Base-by-base conservation (phyloP, 306 rosid species). In the Phaseolus lunatus region DNA sequence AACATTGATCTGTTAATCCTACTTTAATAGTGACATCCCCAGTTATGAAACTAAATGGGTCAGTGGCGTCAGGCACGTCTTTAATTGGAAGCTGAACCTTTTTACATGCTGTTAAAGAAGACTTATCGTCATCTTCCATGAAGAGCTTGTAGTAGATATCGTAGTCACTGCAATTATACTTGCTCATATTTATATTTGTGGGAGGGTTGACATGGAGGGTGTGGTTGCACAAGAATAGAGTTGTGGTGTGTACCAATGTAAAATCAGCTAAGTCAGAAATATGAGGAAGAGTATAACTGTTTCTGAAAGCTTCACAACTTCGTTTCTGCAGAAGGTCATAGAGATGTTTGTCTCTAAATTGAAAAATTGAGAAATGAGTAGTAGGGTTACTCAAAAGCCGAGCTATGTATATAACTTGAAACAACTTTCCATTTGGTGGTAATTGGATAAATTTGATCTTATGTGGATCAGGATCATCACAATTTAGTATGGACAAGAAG, bases 1-100 rank as follows among this genome's bases (percentile, higher is more conserved):
- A 7, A 81, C 93, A 89, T 37, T 71, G 67, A 4, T 20, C 0
- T 3, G 74, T 31, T 16, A 85, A 2, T 0, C 4, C 1, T 14
- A 89, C 65, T 50, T 11, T 12, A 67, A 26, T 26, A 3, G 0
- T 0, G 54, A 82, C 12, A 29, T 33, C 78, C 11, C 82, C 78
- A 5, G 78, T 78, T 14, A 86, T 0, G 11, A 82, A 73, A 2
- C 37, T 4, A 35, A 76, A 79, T 3, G 69, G 84, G 33, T 68
- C 65, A 0, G 1, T 0, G 18, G 39, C 2, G 14, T 50, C 80
- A 33, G 84, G 44, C 11, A 70, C 6, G 27, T 82, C 87, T 37
- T 50, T 78, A 52, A 9, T 12, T 5, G 89, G 93, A 70, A 87
- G 86, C 7, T 3, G 9, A 39, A 73, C 52, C n/a, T 8, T 49